A percentile compares a stretch with the other conserved stretches of the same genome.
These are phyloP conservation scores for Austroboletus novae-zelandiae DNA, from an alignment of 1,284 basidiomycete species.

Conservation along the genomic window DNA sequence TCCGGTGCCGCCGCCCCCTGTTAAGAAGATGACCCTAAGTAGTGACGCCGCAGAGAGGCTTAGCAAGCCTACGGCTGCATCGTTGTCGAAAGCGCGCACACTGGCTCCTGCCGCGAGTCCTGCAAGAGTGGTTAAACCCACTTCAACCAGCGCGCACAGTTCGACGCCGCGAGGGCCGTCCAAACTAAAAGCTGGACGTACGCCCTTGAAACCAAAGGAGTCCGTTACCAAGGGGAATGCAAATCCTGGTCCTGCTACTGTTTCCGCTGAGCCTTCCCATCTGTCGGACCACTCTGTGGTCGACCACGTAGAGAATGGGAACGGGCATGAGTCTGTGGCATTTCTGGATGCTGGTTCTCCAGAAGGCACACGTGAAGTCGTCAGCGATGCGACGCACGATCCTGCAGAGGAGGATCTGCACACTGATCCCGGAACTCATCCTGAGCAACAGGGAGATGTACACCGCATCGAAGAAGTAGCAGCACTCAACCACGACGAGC, in stretches of 20 bases:
- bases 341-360: constrained; percentile 10
- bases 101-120: constrained; percentile 26
- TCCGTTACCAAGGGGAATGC: constrained; percentile 1
- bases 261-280: constrained; percentile 13
- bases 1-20: constrained; percentile 43
- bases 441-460: constrained; percentile 10
- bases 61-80: constrained; percentile 75
- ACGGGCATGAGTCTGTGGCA: constrained; percentile 8
- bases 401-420: constrained; percentile 10
- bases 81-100: constrained; percentile 50
- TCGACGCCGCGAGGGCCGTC: constrained; percentile 14
- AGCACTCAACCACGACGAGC: constrained; percentile 2
- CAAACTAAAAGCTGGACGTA: constrained; percentile 22
- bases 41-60: constrained; percentile 56
- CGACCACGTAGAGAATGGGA: constrained; percentile 25
- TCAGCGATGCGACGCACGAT: constrained; percentile 7
- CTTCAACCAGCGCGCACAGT: constrained; percentile 17
- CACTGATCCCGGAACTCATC: constrained; percentile 8
- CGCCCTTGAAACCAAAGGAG: constrained; percentile 14
- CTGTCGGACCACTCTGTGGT: constrained; percentile 10
- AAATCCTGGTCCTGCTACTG: constrained; percentile 6
- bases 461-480: constrained; percentile 15
- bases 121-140: constrained; percentile 20
- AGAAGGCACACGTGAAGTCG: constrained; percentile 12
- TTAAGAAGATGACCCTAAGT: constrained; percentile 50